Evolutionary conservation across 2,329 filamentous ascomycete species (phyloP).

Genomic region (Botrytis paeoniae): DNA sequence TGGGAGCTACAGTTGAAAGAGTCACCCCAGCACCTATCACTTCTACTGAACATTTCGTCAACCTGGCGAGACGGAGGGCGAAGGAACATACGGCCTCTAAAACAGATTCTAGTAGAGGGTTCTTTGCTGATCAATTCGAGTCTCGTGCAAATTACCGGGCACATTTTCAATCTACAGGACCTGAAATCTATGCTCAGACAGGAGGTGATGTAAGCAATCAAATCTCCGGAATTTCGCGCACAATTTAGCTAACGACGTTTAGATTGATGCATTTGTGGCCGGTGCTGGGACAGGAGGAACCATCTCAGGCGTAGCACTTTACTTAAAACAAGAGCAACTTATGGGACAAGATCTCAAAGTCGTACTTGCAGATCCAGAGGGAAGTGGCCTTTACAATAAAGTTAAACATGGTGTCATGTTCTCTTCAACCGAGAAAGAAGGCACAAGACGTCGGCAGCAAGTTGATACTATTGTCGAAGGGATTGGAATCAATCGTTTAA

Average conservation of each 20-base stretch:
- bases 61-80: conserved; percentile 77
- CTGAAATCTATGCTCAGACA: conserved; percentile 82
- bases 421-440: conserved; percentile 81
- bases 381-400: conserved; percentile 89
- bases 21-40: conserved; percentile 90
- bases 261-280: conserved; percentile 81
- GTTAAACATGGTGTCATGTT: conserved; percentile 96
- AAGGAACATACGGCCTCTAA: conserved; percentile 63
- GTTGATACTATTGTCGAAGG: conserved; percentile 96
- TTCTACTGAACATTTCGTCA: conserved; percentile 92
- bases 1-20: conserved; percentile 89
- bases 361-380: conserved; percentile 89
- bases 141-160: conserved; percentile 84
- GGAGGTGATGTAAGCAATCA: conserved; percentile 46
- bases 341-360: conserved; percentile 51
- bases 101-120: conserved; percentile 66
- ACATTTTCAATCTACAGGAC: conserved; percentile 78
- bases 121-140: conserved; percentile 97
- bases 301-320: conserved; percentile 80
- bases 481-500: conserved; percentile 93
- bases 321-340: conserved; percentile 64
- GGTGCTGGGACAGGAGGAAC: conserved; percentile 95
- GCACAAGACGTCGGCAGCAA: conserved; percentile 82
- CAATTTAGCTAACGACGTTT: conserved; percentile 21
- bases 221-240: background rate